Evolutionary conservation across 2,329 filamentous ascomycete genomes (phyloP).

Genomic region (Hyphodiscus sp.): DNA sequence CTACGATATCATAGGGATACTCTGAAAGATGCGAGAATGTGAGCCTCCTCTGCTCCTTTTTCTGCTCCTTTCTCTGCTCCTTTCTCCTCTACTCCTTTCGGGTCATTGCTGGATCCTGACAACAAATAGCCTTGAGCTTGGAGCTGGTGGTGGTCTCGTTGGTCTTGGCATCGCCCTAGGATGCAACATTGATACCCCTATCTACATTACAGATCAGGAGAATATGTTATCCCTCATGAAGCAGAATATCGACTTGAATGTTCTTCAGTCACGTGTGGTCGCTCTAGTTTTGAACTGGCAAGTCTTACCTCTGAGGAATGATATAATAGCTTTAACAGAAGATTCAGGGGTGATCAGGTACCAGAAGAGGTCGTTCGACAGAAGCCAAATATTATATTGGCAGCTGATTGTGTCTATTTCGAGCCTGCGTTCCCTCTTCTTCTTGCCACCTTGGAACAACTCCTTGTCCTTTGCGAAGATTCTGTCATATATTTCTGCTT

Average conservation of each 20-base stretch:
- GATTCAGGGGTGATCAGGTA: slow-evolving; percentile 52
- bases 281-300: slow-evolving; percentile 78
- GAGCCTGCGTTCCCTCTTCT: slow-evolving; percentile 91
- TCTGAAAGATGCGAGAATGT: slow-evolving; percentile 67
- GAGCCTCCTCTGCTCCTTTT: slow-evolving; percentile 13
- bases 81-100: too few relatives aligned
- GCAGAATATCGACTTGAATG: slow-evolving; percentile 80
- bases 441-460: slow-evolving; percentile 66
- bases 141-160: slow-evolving; percentile 85
- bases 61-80: too few relatives aligned
- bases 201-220: slow-evolving; percentile 81
- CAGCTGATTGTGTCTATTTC: slow-evolving; percentile 95
- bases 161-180: slow-evolving; percentile 57
- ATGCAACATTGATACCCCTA: slow-evolving; percentile 45
- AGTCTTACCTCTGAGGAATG: slow-evolving; percentile 26
- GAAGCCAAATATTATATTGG: slow-evolving; percentile 76
- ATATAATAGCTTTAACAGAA: slow-evolving; percentile 2
- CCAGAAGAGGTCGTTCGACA: slow-evolving; percentile 45
- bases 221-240: slow-evolving; percentile 83
- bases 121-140: slow-evolving; percentile 71
- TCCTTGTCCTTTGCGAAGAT: slow-evolving; percentile 65
- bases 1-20: slow-evolving; percentile 63
- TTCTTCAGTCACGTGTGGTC: slow-evolving; percentile 54
- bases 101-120: slow-evolving; percentile 3
- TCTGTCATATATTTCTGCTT: slow-evolving; percentile 77